Conservation (phyloP, 2,329 filamentous ascomycete genomes). For the Monilinia vaccinii-corymbosi region DNA sequence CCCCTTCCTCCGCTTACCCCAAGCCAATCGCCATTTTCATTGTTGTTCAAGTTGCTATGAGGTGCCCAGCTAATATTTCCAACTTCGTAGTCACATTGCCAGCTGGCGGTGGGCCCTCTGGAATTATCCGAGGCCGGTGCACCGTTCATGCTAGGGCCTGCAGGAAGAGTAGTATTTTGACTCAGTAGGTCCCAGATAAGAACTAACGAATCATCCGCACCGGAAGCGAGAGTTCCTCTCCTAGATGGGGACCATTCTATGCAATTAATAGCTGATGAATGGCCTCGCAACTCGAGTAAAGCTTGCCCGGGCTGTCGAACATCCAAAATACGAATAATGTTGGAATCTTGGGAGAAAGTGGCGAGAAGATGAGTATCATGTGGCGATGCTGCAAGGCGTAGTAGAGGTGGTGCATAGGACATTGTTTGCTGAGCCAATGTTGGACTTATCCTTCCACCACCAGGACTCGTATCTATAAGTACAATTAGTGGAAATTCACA, state of each 20-base stretch:
- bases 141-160: slow-evolving; percentile 39
- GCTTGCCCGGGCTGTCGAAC: slow-evolving; percentile 94
- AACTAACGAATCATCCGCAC: slow-evolving; percentile 85
- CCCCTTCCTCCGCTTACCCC: slow-evolving; percentile 74
- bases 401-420: slow-evolving; percentile 64
- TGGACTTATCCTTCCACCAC: slow-evolving; percentile 55
- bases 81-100: slow-evolving; percentile 82
- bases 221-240: slow-evolving; percentile 81
- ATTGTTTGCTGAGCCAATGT: slow-evolving; percentile 70
- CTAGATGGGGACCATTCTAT: slow-evolving; percentile 91
- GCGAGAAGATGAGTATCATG: slow-evolving; percentile 92
- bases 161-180: slow-evolving; percentile 27
- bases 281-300: slow-evolving; percentile 83
- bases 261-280: slow-evolving; percentile 77
- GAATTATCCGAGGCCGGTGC: slow-evolving; percentile 44
- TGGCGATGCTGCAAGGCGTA: slow-evolving; percentile 80
- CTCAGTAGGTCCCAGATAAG: slow-evolving; percentile 90
- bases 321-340: slow-evolving; percentile 86
- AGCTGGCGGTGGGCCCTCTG: slow-evolving; percentile 63
- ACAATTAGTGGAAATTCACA: slow-evolving; percentile 15
- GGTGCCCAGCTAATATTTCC: slow-evolving; percentile 81
- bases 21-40: slow-evolving; percentile 72
- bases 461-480: slow-evolving; percentile 37
- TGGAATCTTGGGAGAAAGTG: slow-evolving; percentile 94
- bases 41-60: slow-evolving; percentile 49